Evolutionary conservation across 1,284 basidiomycete genomes (phyloP), one percentile per base, ranked within the genome.

Genomic region (Singerocomus inundabilis): DNA sequence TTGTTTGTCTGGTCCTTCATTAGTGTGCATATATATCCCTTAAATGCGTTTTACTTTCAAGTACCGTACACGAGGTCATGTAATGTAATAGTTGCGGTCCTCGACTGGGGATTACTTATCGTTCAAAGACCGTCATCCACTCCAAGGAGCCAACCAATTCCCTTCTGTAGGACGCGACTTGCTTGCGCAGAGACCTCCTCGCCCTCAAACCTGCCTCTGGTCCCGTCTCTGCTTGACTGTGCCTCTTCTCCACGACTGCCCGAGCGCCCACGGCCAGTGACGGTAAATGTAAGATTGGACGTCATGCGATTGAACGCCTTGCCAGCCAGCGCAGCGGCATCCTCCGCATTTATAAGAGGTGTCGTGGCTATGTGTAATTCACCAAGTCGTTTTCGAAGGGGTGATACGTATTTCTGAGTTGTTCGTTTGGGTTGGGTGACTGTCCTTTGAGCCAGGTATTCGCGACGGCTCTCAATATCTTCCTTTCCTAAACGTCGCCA

Each of bases 91-190:
- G 37, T 43, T 46, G 49, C 13, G 26, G 38, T 46, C 38, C 16
- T 29, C 9, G 16, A 16, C 28, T 8, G 36, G 36, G 18, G 12
- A 28, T 45, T 15, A 29, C 28, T 25, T 8, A 21, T 5, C 11
- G 5, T 15, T 55, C 32, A 64, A 49, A 49, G 53, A 41, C 74
- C 51, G 8, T 81, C 82, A 49, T 92, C 89, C 16, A 84, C 86
- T 31, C 91, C 91, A 55, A 93, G 85, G 28, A 93, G 72, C 91
- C 91, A 93, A 8, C 90, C 90, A 44, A 93, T 86, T 12, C 91
- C 91, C 61, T 85, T 84, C 41, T 88, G 85, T 32, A 93, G 68
- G 16, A 81, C 86, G 33, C 84, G 79, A 38, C 80, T 81, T 10
- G 90, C 88, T 56, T 88, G 85, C 6, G 76, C 70, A 15, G 85